Conservation (phyloP, 768 basidiomycete species). For the Boletus subcaerulescens region DNA sequence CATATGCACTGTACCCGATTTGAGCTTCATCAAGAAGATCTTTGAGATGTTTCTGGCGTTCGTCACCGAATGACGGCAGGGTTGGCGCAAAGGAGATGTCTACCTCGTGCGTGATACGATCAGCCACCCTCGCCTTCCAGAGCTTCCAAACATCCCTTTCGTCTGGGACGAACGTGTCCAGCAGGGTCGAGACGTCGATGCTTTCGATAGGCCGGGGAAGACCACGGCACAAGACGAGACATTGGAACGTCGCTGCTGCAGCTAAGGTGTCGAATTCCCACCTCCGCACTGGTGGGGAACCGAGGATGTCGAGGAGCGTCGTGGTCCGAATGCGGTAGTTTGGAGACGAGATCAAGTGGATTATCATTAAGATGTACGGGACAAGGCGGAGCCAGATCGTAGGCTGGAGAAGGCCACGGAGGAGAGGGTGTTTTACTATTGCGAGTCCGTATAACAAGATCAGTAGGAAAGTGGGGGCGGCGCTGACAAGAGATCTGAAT, state of each 20-base stretch:
- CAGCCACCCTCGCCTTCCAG: background rate
- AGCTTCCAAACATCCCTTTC: background rate
- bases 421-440: no score
- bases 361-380: background rate
- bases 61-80: background rate
- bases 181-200: background rate
- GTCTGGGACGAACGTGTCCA: background rate
- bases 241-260: constrained; percentile 5
- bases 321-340: background rate
- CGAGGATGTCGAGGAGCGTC: constrained; percentile 1
- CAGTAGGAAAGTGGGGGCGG: background rate
- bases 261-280: constrained; percentile 3
- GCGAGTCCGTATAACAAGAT: no score
- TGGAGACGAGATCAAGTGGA: background rate
- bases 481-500: background rate
- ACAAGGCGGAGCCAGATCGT: background rate
- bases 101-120: background rate
- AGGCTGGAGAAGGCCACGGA: no score
- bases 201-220: background rate
- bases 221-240: background rate
- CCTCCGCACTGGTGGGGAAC: constrained; percentile 1
- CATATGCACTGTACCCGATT: background rate
- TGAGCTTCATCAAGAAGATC: constrained; percentile 6
- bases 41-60: background rate
- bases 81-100: background rate